Base-by-base conservation (phyloP, 495 filamentous ascomycete genomes). In the Penicillium manginii region DNA sequence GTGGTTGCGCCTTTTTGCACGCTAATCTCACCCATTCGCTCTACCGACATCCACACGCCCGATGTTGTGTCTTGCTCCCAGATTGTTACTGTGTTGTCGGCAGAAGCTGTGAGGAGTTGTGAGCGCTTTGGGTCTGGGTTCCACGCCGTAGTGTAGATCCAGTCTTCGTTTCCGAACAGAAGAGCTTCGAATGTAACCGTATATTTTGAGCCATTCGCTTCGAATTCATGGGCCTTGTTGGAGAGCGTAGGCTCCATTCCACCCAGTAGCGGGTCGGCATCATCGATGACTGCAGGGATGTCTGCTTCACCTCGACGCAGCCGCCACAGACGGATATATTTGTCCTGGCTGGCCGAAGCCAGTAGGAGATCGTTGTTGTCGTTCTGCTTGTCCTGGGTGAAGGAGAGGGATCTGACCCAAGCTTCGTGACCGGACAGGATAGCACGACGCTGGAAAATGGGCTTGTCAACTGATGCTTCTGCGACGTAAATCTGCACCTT, bases 281-380 rank as follows among this genome's bases (percentile, higher is more conserved):
- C 75, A 61, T 78, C 78, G 26, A 69, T 72, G 7, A 69, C 63
- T 9, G 67, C 59, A 37, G 64, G 57, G 49, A 60, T 57, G 11
- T 59, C 61, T 37, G 72, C 71, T 70, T 84, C 83, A 15, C 88
- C 90, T 51, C 84, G 81, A 52, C 88, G 90, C 21, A 98, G 69
- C 48, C 92, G 85, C 96, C 94, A 99, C 21, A 99, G 80, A 40
- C 94, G 88, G 69, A 98, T 89, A 64, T 97, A 99, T 72, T 93
- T 97, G 65, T 99, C 94, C 73, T 99, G 94, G 67, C 92, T 96
- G 7, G 93, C 92, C 22, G 93, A 97, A 2, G 96, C 92, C 12
- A 99, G 79, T 48, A 98, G 73, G 15, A 98, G 68, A 71, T 96
- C 92, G 43, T 81, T 82, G 3, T 69, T 72, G 11, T 73, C 69